Evolutionary conservation across 2,329 filamentous ascomycete genomes (phyloP).

Genomic region (Xylariomycetidae sp.): DNA sequence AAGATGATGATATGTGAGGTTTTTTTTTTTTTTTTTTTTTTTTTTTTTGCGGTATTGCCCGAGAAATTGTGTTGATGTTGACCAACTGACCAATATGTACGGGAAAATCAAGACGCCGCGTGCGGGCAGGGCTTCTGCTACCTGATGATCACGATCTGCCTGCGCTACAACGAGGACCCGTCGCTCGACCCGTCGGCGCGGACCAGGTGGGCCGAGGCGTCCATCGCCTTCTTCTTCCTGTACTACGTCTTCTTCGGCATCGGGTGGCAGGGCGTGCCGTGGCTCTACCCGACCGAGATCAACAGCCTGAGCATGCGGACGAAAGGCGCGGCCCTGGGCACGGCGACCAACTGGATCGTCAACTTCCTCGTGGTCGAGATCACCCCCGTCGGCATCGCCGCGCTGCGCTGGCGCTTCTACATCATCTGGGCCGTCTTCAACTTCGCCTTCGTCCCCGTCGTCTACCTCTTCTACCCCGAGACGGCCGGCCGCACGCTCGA

Average conservation of each 20-base stretch:
- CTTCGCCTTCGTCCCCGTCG: conserved; percentile 31
- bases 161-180: conserved; percentile 2
- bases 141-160: conserved; percentile 12
- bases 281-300: conserved; percentile 30
- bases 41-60: neutral
- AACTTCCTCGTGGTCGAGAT: conserved; percentile 31
- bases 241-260: conserved; percentile 26
- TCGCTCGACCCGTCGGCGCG: conserved; percentile 4
- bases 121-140: conserved; percentile 49
- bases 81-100: neutral
- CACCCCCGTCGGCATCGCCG: conserved; percentile 30
- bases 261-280: conserved; percentile 14
- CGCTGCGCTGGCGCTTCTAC: conserved; percentile 45
- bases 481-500: conserved; percentile 36
- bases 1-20: conserved; percentile 50
- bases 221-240: conserved; percentile 25
- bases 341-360: conserved; percentile 30
- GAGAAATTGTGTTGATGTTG: neutral
- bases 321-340: conserved; percentile 27
- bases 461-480: conserved; percentile 47
- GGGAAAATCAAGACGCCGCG: conserved; percentile 29
- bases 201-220: conserved; percentile 9
- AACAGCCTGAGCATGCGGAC: conserved; percentile 31
- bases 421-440: conserved; percentile 43
- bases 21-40: neutral